Evolutionary conservation across 176 grass and related monocot genomes (phyloP), one percentile per base, ranked within the genome.

Genomic region (Rhynchospora breviuscula): DNA sequence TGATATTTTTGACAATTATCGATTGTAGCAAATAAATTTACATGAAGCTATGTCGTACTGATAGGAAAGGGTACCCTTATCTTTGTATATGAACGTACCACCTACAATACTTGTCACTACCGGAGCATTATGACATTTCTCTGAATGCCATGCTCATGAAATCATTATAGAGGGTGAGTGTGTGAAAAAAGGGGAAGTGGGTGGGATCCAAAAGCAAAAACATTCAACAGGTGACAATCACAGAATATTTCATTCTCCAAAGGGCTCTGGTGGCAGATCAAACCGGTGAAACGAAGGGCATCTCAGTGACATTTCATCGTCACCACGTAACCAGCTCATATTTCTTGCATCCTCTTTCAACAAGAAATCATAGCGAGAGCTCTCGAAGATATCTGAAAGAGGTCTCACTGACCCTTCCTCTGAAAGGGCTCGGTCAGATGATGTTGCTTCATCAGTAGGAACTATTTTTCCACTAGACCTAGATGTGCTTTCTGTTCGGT

Each of bases 201-300:
- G 35, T 40, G 35, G 35, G 35, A 40, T 40, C 35, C 49, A 52
- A 52, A 52, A 52, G 49, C 1, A 52, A 70, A 70, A 70, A 70
- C 0, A 70, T 33, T 33, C 1, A 64, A 81, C 15, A 65, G 35
- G 58, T 9, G 21, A 82, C 13, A 54, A 67, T 67, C 1, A 82
- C 46, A 52, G 51, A 19, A 54, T 81, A 23, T 1, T 66, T 82
- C 62, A 82, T 17, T 52, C 15, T 31, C 48, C 80, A 68, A 82
- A 68, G 21, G 60, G 79, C 35, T 82, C 80, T 0, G 80, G 80
- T 68, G 60, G 79, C 79, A 64, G 80, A 52, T 82, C 80, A 25
- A 82, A 82, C 35, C 80, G 80, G 52, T 81, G 79, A 23, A 81
- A 81, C 17, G 63, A 82, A 82, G 80, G 80, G 51, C 80, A 66